A percentile compares a stretch with the other conserved stretches of the same genome.
These are phyloP conservation scores for Colletotrichum chrysophilum DNA, from an alignment of 2,329 filamentous ascomycete species.

Conservation along the genomic window DNA sequence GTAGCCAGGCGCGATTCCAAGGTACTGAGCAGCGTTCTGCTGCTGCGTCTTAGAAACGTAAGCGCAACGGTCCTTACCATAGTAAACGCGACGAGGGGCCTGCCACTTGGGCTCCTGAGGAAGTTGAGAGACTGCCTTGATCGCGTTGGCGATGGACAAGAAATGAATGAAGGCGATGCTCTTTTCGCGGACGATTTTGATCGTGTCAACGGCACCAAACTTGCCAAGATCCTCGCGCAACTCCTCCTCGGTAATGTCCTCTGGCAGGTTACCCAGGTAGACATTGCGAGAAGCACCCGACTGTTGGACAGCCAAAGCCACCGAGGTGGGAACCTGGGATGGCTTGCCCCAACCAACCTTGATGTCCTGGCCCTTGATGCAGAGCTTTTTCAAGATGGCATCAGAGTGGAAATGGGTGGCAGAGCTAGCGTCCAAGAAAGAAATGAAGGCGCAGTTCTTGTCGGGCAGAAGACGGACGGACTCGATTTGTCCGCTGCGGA, in stretches of 20 bases:
- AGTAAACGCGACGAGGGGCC: constrained; percentile 92
- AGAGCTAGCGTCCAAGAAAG: constrained; percentile 95
- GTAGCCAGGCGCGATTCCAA: constrained; percentile 95
- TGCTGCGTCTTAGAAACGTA: constrained; percentile 99
- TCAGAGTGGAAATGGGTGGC: constrained; percentile 99
- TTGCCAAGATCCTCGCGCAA: constrained; percentile 94
- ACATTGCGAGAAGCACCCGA: constrained; percentile 97
- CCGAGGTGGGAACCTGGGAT: constrained; percentile 95
- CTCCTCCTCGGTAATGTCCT: constrained; percentile 91
- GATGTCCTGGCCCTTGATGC: constrained; percentile 98
- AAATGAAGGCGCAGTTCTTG: constrained; percentile 99
- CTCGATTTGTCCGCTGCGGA: constrained; percentile 97
- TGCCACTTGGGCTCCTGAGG: constrained; percentile 98
- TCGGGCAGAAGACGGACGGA: constrained; percentile 96
- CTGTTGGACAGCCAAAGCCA: constrained; percentile 96
- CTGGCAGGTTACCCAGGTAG: constrained; percentile 90
- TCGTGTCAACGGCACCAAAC: constrained; percentile 94
- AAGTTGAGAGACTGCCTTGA: constrained; percentile 96
- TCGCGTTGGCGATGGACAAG: constrained; percentile 94
- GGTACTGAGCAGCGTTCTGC: constrained; percentile 97
- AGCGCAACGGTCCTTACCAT: constrained; percentile 97
- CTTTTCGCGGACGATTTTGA: constrained; percentile 98
- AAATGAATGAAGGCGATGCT: constrained; percentile 98
- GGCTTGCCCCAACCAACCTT: constrained; percentile 99
- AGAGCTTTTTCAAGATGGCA: constrained; percentile 99